Percentiles rank a stretch among this genome's conserved stretches.
Evolutionary conservation across 129 eudicot genomes (phyloP).

Genomic region (Flaveria ramosissima): DNA sequence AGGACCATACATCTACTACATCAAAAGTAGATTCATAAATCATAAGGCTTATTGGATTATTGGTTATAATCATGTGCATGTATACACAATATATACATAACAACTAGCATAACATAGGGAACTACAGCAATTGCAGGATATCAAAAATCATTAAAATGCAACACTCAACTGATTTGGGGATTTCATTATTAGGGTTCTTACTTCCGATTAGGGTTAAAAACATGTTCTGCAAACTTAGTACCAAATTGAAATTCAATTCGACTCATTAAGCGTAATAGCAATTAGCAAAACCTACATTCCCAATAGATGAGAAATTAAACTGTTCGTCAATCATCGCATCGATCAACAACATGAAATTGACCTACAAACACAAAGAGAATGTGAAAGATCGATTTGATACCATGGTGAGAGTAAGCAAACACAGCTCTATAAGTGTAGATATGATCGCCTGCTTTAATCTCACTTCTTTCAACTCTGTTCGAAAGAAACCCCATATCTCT

Average conservation of each 20-base stretch:
- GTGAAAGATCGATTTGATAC: slow-evolving; percentile 30
- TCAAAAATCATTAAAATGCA: neutral
- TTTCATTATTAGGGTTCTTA: slow-evolving; percentile 1
- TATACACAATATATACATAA: neutral
- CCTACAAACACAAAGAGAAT: neutral
- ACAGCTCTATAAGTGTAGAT: slow-evolving; percentile 96
- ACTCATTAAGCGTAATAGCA: neutral
- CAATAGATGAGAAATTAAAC: neutral
- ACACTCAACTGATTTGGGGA: neutral
- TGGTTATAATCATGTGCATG: neutral
- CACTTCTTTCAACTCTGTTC: slow-evolving; percentile 77
- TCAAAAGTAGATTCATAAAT: neutral
- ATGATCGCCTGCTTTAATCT: slow-evolving; percentile 89
- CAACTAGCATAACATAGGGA: too few relatives aligned
- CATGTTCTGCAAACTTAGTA: neutral
- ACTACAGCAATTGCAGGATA: too few relatives aligned
- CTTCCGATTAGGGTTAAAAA: slow-evolving; percentile 18
- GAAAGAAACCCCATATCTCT: slow-evolving; percentile 73
- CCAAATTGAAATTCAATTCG: slow-evolving; percentile 1
- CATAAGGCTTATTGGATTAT: neutral
- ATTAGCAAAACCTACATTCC: slow-evolving; percentile 27
- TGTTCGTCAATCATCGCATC: neutral
- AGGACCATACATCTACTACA: neutral
- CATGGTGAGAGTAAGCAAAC: slow-evolving; percentile 96
- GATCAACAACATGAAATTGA: slow-evolving; percentile 8